Conservation (phyloP, 2,329 filamentous ascomycete genomes). For the Calonectria multiphialidica region DNA sequence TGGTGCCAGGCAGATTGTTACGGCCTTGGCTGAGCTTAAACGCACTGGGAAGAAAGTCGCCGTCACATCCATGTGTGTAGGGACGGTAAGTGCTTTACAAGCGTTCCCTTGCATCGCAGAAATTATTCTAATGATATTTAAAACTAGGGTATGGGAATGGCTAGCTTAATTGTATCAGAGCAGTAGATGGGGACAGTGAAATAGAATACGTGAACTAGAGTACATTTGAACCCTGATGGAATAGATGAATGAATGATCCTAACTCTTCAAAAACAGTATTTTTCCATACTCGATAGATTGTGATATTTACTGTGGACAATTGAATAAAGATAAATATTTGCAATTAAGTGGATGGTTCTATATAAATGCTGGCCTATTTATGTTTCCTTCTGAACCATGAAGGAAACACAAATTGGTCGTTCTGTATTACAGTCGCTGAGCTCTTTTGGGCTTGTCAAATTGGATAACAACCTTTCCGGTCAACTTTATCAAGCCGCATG, state of each 20-base stretch:
- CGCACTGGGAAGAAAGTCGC: neutral
- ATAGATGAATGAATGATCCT: too few species aligned
- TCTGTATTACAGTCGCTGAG: neutral
- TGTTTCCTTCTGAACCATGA: neutral
- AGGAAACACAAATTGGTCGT: neutral
- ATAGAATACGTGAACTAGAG: too few species aligned
- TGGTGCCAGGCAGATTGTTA: constrained; percentile 22
- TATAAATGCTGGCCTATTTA: too few species aligned
- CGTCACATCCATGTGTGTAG: constrained; percentile 12
- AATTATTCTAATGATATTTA: neutral
- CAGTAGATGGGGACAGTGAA: too few species aligned
- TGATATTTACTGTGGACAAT: too few species aligned
- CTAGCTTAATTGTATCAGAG: neutral
- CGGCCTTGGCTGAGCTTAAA: neutral
- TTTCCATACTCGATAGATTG: too few species aligned
- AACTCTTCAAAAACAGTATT: too few species aligned
- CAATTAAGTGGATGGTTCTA: too few species aligned
- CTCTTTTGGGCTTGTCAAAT: neutral
- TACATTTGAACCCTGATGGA: too few species aligned
- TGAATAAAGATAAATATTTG: too few species aligned
- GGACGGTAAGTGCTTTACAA: neutral
- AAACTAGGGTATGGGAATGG: neutral
- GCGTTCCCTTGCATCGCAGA: accelerated
- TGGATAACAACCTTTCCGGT: neutral
- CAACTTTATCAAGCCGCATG: neutral